These are phyloP conservation scores for Eimeria necatrix DNA, from an alignment of 169 alveolate species.

Conservation along the genomic window DNA sequence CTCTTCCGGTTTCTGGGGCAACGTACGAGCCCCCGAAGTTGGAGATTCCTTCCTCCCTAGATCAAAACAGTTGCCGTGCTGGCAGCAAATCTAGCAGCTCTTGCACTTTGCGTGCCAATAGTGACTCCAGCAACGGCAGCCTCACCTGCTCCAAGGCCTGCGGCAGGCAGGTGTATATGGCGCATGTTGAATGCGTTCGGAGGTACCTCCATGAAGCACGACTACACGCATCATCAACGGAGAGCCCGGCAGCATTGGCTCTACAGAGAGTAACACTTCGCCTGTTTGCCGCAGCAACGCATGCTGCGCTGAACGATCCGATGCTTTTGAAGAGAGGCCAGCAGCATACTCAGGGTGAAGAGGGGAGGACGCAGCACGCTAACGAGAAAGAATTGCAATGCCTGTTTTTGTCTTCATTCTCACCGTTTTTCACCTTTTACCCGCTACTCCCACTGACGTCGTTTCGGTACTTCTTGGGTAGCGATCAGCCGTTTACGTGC, in stretches of 20 bases:
- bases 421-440: constrained; percentile 34
- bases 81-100: constrained; percentile 43
- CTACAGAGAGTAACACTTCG: constrained; percentile 48
- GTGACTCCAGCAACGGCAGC: background rate
- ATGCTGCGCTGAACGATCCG: background rate
- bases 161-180: constrained; percentile 49
- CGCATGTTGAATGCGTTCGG: constrained; percentile 57
- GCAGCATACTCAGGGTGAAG: background rate
- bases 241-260: constrained; percentile 44
- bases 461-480: constrained; percentile 48
- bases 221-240: constrained; percentile 30
- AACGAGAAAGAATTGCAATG: background rate
- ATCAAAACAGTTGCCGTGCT: background rate
- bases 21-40: constrained; percentile 59
- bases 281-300: constrained; percentile 53
- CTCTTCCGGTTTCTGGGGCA: constrained; percentile 46
- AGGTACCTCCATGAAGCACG: constrained; percentile 53
- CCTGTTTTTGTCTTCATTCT: constrained; percentile 11
- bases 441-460: constrained; percentile 46
- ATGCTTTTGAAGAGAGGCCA: background rate
- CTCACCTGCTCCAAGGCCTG: constrained; percentile 13
- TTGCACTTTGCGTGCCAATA: background rate
- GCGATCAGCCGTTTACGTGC: background rate
- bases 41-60: background rate
- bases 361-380: background rate